Conservation (phyloP, 768 basidiomycete genomes). For the Boletus rex-veris region DNA sequence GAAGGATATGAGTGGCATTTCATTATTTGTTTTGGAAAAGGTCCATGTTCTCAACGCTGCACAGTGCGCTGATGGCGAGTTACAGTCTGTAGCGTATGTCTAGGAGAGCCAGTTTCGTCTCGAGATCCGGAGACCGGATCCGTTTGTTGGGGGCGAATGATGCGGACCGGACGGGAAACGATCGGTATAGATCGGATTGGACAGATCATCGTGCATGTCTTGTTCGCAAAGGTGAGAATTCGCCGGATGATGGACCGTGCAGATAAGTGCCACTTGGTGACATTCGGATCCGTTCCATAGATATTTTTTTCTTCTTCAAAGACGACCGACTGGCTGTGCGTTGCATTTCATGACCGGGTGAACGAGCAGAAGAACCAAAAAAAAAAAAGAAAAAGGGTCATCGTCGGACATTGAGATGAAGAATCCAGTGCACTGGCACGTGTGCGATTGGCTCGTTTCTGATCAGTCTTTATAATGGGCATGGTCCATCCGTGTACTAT, state of each 20-base stretch:
- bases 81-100: too few species aligned
- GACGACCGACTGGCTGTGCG: conserved; percentile 2
- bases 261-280: too few species aligned
- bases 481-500: conserved; percentile 13
- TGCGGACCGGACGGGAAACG: neutral
- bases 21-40: neutral
- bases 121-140: neutral
- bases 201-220: too few species aligned
- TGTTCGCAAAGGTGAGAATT: too few species aligned
- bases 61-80: neutral
- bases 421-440: conserved; percentile 23
- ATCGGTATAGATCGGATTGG: neutral
- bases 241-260: too few species aligned
- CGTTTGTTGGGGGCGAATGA: neutral
- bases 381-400: neutral
- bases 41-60: neutral
- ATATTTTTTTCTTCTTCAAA: neutral
- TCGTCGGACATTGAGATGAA: too few species aligned
- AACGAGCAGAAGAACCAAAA: neutral
- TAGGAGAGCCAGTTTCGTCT: neutral
- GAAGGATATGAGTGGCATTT: neutral
- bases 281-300: neutral
- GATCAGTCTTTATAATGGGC: conserved; percentile 30
- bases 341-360: neutral
- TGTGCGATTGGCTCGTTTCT: conserved; percentile 26